Conservation (phyloP, 495 filamentous ascomycete species). For the Trypethelium eluteriae region DNA sequence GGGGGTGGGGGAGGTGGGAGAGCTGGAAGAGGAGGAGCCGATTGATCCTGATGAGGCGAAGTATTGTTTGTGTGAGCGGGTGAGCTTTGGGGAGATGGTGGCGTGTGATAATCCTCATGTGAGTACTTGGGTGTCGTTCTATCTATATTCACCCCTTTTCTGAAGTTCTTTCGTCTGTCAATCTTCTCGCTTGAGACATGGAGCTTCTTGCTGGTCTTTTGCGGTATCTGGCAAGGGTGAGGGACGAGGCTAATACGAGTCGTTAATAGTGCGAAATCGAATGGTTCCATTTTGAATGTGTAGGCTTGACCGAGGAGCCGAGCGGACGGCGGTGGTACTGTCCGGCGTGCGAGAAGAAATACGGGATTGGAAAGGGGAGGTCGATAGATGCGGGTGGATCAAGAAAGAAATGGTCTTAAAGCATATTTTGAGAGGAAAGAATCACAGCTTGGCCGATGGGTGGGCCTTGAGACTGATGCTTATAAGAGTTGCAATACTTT, state of each 20-base stretch:
- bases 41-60: slow-evolving; percentile 81
- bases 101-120: slow-evolving; percentile 86
- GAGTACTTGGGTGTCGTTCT: slow-evolving; percentile 34
- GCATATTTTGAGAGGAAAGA: neutral
- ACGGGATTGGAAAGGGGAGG: neutral
- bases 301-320: slow-evolving; percentile 68
- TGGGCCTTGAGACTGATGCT: no score
- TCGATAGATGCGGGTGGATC: neutral
- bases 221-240: neutral
- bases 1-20: slow-evolving; percentile 24
- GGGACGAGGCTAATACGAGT: neutral
- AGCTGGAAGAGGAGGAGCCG: slow-evolving; percentile 58
- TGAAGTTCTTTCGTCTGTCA: no score
- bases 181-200: no score
- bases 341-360: slow-evolving; percentile 66
- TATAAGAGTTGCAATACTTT: no score
- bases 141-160: neutral
- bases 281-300: slow-evolving; percentile 93
- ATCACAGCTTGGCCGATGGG: no score
- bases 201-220: no score
- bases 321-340: slow-evolving; percentile 89
- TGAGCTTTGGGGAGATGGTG: slow-evolving; percentile 93
- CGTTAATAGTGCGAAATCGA: slow-evolving; percentile 47
- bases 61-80: slow-evolving; percentile 86
- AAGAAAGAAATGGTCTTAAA: neutral